These are phyloP conservation scores for Apiotrichum porosum DNA, from an alignment of 1,284 basidiomycete species.

Conservation along the genomic window DNA sequence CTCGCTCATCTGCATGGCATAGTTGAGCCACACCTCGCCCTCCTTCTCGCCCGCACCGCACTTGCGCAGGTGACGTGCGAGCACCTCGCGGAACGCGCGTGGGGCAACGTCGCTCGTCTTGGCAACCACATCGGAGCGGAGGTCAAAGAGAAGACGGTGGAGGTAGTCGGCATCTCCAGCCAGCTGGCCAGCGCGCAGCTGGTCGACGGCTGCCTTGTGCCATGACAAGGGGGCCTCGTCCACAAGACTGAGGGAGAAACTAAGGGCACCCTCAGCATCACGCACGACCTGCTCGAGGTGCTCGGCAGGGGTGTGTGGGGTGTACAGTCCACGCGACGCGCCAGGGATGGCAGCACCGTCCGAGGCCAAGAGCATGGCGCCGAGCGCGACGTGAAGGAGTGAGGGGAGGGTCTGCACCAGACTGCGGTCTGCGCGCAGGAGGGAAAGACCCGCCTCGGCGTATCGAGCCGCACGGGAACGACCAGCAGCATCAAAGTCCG, in stretches of 20 bases:
- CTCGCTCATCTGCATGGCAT: conserved; percentile 61
- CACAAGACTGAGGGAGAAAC: conserved; percentile 60
- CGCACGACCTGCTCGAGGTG: conserved; percentile 53
- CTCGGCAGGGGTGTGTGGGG: conserved; percentile 43
- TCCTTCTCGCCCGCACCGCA: conserved; percentile 60
- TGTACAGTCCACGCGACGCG: conserved; percentile 54
- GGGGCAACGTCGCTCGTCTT: conserved; percentile 50
- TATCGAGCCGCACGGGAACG: conserved; percentile 59
- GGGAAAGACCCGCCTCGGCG: conserved; percentile 58
- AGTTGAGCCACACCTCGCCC: conserved; percentile 68
- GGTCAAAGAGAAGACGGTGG: conserved; percentile 25
- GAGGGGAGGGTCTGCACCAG: conserved; percentile 51
- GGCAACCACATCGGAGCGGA: conserved; percentile 6
- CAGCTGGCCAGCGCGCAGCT: conserved; percentile 28
- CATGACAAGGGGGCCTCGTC: conserved; percentile 52
- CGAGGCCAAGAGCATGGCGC: conserved; percentile 44
- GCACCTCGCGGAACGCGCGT: conserved; percentile 58
- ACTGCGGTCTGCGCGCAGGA: conserved; percentile 61
- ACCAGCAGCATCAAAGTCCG: conserved; percentile 49
- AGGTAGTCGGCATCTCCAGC: conserved; percentile 26
- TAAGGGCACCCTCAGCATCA: conserved; percentile 59
- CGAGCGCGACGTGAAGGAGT: conserved; percentile 28
- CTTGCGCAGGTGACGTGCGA: conserved; percentile 58
- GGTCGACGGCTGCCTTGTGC: conserved; percentile 53
- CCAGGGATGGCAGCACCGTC: conserved; percentile 55